Percentiles rank a stretch among this genome's conserved stretches.
Conservation (phyloP, 2,329 filamentous ascomycete genomes). For the Fusarium sp. region DNA sequence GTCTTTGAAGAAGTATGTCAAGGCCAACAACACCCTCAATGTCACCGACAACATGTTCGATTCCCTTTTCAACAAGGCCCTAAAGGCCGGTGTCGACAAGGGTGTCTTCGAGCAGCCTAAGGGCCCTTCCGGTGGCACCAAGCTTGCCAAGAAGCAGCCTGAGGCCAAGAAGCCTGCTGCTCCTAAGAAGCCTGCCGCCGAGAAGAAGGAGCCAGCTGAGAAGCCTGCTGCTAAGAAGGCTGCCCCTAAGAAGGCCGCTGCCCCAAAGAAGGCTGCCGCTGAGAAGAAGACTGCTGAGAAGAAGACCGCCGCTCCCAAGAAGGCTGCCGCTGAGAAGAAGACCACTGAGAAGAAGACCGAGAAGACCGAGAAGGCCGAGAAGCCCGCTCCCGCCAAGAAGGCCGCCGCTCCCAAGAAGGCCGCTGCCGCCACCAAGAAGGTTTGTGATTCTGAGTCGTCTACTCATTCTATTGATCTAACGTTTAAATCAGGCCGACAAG, state of each 20-base stretch:
- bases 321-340: conserved; percentile 38
- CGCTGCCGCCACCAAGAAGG: conserved; percentile 45
- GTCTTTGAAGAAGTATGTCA: conserved; percentile 72
- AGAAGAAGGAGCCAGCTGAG: conserved; percentile 53
- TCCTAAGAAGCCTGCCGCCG: conserved; percentile 51
- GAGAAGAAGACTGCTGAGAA: conserved; percentile 45
- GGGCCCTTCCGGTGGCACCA: conserved; percentile 90
- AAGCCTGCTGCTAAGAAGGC: conserved; percentile 54
- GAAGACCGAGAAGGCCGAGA: conserved; percentile 51
- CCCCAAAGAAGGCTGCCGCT: conserved; percentile 56
- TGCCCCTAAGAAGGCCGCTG: conserved; percentile 51
- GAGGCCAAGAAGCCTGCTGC: conserved; percentile 56
- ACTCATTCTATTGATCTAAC: conserved; percentile 4
- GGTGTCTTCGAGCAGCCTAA: conserved; percentile 91
- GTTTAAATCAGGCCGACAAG: conserved; percentile 40
- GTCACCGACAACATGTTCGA: conserved; percentile 70
- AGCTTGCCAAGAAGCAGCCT: conserved; percentile 84
- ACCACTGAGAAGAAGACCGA: conserved; percentile 31
- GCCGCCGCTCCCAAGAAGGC: conserved; percentile 52
- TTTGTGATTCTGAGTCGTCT: conserved; percentile 8
- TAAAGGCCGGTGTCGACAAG: conserved; percentile 86
- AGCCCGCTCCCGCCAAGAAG: conserved; percentile 52
- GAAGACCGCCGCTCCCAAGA: conserved; percentile 57
- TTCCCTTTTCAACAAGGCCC: conserved; percentile 86
- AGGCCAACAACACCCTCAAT: conserved; percentile 66